A percentile compares a stretch with the other conserved stretches of the same genome.
Conservation (phyloP, 202 grass and related monocot genomes). For the Brachypodium distachyon region DNA sequence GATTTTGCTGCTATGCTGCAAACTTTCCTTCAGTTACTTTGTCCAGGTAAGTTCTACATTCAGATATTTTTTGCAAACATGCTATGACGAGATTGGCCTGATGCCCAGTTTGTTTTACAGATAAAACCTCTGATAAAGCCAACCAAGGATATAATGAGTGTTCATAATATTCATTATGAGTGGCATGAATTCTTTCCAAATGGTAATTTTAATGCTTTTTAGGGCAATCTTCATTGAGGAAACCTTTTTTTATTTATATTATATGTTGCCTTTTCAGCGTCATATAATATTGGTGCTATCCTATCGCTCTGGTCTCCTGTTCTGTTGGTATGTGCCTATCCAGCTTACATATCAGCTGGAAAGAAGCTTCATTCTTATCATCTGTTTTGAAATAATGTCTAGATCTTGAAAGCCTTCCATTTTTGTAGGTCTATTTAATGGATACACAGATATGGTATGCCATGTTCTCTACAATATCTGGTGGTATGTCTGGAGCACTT, state of each 20-base stretch:
- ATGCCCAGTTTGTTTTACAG: conserved; percentile 44
- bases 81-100: conserved; percentile 17
- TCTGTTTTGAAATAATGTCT: conserved; percentile 1
- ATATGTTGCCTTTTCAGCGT: conserved; percentile 40
- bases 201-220: conserved; percentile 36
- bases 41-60: conserved; percentile 58
- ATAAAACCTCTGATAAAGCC: conserved; percentile 87
- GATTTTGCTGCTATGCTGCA: conserved; percentile 73
- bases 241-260: conserved; percentile 10
- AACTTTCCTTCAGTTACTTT: conserved; percentile 88
- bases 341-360: conserved; percentile 6
- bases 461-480: conserved; percentile 86
- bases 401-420: background rate
- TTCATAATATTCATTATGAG: conserved; percentile 73
- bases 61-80: conserved; percentile 5
- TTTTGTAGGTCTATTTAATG: conserved; percentile 92
- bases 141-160: conserved; percentile 89
- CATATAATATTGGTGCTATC: conserved; percentile 72
- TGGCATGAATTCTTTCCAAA: conserved; percentile 99
- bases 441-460: conserved; percentile 98
- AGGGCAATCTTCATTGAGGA: background rate
- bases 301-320: conserved; percentile 83
- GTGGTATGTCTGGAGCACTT: conserved; percentile 88
- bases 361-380: background rate
- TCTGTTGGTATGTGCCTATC: conserved; percentile 53